Conservation (phyloP, 176 grass and related monocot genomes). For the Carex littledalei region DNA sequence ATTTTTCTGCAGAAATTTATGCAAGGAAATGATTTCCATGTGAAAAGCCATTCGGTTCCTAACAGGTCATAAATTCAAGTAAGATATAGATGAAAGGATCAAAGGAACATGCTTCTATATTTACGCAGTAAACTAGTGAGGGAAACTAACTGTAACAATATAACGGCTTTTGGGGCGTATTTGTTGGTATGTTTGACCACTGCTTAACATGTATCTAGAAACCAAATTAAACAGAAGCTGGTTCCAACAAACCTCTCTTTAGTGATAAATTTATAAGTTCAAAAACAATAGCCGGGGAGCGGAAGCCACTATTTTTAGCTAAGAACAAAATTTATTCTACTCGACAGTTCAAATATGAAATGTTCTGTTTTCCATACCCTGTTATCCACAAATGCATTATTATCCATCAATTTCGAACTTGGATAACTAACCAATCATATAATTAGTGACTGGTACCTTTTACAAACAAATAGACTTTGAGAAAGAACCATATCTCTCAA, state of each 20-base stretch:
- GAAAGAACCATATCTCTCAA: neutral
- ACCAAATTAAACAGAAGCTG: neutral
- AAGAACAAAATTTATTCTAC: neutral
- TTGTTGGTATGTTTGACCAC: neutral
- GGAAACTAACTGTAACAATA: neutral
- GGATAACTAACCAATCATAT: neutral
- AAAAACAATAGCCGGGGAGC: neutral
- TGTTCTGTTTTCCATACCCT: neutral
- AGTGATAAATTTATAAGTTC: neutral
- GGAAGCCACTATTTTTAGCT: neutral
- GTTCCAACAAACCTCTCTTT: neutral
- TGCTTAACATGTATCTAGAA: neutral
- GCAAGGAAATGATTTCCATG: neutral
- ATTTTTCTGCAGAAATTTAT: neutral
- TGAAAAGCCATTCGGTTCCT: neutral
- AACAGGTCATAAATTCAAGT: neutral
- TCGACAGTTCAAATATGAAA: neutral
- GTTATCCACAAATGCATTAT: neutral
- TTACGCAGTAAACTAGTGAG: neutral
- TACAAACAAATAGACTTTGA: neutral
- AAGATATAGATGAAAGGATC: neutral
- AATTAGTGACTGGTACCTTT: neutral
- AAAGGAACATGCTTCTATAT: neutral
- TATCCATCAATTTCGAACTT: conserved; percentile 9
- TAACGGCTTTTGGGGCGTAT: neutral